Evolutionary conservation across 2,329 filamentous ascomycete species (phyloP).

Genomic region (Aspergillus calidoustus): DNA sequence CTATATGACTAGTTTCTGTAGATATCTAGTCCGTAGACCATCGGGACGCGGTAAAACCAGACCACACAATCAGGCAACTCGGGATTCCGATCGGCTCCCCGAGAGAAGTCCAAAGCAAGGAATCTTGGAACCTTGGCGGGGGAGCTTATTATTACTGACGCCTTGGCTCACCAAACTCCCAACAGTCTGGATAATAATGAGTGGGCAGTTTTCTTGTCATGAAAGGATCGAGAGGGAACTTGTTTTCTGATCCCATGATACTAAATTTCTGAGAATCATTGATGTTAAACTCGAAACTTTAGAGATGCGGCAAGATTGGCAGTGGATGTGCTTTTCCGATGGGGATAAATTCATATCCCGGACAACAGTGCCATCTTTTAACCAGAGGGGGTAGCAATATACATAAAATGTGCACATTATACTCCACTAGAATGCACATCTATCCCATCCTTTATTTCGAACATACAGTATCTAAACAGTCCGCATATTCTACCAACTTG

Average conservation of each 20-base stretch:
- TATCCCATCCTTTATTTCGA: not conserved
- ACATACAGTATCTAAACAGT: too few species aligned
- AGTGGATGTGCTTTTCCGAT: not conserved
- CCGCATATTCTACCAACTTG: too few species aligned
- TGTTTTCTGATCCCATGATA: not conserved
- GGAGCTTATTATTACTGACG: not conserved
- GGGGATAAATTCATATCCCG: not conserved
- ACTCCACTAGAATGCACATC: not conserved
- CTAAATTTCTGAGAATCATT: too few species aligned
- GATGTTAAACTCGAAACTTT: not conserved
- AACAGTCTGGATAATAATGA: not conserved
- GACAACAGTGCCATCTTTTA: not conserved
- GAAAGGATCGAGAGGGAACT: not conserved
- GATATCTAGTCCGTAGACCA: not conserved
- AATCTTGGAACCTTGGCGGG: not conserved
- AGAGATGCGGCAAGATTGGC: not conserved
- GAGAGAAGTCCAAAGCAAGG: constrained; percentile 1
- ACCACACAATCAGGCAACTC: constrained; percentile 15
- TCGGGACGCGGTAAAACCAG: constrained; percentile 18
- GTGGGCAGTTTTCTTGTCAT: not conserved
- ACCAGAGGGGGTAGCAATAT: not conserved
- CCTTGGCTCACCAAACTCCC: not conserved
- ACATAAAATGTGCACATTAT: not conserved
- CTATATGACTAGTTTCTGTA: not conserved
- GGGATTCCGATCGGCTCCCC: constrained; percentile 24